These are phyloP conservation scores for Solanum infundibuliforme DNA, from an alignment of 257 asterid genomes.

Conservation along the genomic window DNA sequence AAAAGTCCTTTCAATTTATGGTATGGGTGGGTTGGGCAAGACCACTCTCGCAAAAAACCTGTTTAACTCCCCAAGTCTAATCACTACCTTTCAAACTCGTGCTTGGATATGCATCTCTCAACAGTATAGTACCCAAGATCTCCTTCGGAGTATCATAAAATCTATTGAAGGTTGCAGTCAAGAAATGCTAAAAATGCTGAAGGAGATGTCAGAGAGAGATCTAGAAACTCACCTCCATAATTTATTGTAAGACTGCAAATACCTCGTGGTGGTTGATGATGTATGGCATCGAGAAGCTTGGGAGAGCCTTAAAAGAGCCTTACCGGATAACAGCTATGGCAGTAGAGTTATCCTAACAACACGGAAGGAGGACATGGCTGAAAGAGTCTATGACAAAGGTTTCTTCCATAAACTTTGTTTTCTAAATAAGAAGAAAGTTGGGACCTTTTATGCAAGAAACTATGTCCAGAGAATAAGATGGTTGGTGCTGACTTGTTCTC, in stretches of 20 bases:
- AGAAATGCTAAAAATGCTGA: neutral
- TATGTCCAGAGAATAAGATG: neutral
- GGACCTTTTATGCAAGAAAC: neutral
- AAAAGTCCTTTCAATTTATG: neutral
- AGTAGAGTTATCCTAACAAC: no score
- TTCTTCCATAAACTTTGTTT: neutral
- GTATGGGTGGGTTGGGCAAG: neutral
- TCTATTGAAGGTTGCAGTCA: neutral
- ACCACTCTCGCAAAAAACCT: neutral
- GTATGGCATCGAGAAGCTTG: no score
- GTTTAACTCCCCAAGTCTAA: no score
- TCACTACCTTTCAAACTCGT: neutral
- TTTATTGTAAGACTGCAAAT: no score
- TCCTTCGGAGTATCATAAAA: no score
- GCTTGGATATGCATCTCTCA: neutral
- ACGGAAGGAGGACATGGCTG: no score
- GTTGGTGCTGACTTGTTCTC: neutral
- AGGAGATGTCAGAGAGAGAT: no score
- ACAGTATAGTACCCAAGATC: neutral
- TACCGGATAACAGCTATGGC: no score
- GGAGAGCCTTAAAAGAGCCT: no score
- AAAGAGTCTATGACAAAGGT: neutral
- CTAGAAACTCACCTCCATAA: no score
- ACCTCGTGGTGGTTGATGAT: no score
- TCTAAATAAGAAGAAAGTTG: neutral